A percentile compares a stretch with the other conserved stretches of the same genome.
Evolutionary conservation across 2,329 filamentous ascomycete genomes (phyloP).

Genomic region (Aspergillus fructus): DNA sequence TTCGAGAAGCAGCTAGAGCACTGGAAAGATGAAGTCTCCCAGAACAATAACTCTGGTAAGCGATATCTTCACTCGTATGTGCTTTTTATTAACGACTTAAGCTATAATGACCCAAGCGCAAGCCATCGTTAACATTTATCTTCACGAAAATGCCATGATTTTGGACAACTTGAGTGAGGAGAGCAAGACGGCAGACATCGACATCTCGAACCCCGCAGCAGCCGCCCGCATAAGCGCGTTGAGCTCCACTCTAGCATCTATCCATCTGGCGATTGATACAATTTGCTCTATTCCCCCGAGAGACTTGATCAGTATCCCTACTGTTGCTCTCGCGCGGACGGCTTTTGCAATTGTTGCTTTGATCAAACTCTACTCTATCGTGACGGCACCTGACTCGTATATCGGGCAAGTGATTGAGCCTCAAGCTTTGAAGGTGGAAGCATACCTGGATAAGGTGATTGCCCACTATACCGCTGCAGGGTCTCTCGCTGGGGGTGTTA

Average conservation of each 20-base stretch:
- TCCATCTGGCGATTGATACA: slow-evolving; percentile 65
- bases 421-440: slow-evolving; percentile 63
- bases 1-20: slow-evolving; percentile 65
- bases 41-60: slow-evolving; percentile 58
- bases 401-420: slow-evolving; percentile 69
- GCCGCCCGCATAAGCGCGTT: slow-evolving; percentile 66
- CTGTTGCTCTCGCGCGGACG: slow-evolving; percentile 69
- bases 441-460: slow-evolving; percentile 69
- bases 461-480: slow-evolving; percentile 66
- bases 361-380: slow-evolving; percentile 71
- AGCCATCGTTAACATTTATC: slow-evolving; percentile 66
- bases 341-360: slow-evolving; percentile 70
- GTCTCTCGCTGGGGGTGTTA: slow-evolving; percentile 62
- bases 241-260: slow-evolving; percentile 64
- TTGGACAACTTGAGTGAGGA: slow-evolving; percentile 58
- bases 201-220: slow-evolving; percentile 41
- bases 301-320: slow-evolving; percentile 64
- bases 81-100: slow-evolving; percentile 27
- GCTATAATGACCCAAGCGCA: slow-evolving; percentile 65
- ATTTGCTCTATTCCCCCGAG: slow-evolving; percentile 62
- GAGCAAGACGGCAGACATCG: slow-evolving; percentile 18
- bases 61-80: slow-evolving; percentile 14
- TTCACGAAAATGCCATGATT: slow-evolving; percentile 74
- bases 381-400: slow-evolving; percentile 62
- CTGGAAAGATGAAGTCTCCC: slow-evolving; percentile 57